A percentile compares a stretch with the other conserved stretches of the same genome.
phyloP scores from a whole-genome alignment of 257 asterid species.

The Solanum tacnaense region DNA sequence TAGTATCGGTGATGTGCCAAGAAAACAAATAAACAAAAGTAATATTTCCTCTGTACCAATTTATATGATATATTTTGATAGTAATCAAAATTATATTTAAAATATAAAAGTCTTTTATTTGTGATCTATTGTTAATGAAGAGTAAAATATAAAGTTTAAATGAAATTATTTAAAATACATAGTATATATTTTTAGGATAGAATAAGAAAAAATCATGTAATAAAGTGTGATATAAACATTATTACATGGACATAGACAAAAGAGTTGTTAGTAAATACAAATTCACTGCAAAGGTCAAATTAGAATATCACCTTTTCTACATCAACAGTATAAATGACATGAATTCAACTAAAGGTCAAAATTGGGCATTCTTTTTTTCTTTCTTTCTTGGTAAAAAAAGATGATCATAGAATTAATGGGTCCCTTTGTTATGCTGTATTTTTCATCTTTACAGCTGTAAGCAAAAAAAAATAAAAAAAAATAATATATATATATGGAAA shows the following conservation, averaged over 20 bases:
- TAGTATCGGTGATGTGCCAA: background rate
- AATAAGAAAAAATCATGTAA: background rate
- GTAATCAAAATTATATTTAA: background rate
- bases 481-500: too few relatives aligned
- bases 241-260: background rate
- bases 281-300: background rate
- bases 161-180: too few relatives aligned
- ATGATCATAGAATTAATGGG: background rate
- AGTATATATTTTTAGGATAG: too few relatives aligned
- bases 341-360: conserved; percentile 23
- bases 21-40: background rate
- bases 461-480: background rate
- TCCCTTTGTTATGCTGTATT: conserved; percentile 9
- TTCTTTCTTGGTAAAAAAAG: background rate
- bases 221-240: background rate
- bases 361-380: background rate
- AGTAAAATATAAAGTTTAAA: too few relatives aligned
- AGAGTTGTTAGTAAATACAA: background rate
- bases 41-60: background rate
- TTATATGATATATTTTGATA: background rate
- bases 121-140: background rate
- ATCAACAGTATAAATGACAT: conserved; percentile 6
- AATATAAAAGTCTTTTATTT: too few relatives aligned
- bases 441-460: conserved; percentile 57
- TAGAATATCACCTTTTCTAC: background rate